A percentile compares a stretch with the other conserved stretches of the same genome.
Conservation (phyloP, 495 filamentous ascomycete genomes). For the Acidomyces sp. region DNA sequence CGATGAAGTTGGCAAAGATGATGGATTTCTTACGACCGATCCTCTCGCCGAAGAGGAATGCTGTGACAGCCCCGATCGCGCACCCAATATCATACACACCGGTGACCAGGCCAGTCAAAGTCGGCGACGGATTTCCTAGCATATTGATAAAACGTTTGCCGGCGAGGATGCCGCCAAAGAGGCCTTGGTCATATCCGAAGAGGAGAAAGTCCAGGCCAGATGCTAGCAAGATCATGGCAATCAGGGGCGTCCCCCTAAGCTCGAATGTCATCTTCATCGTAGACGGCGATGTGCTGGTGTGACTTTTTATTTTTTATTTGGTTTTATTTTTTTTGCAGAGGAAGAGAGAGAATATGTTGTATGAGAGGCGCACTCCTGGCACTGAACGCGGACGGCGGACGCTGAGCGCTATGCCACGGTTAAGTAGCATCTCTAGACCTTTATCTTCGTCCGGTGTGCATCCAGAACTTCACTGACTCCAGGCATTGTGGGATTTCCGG, state of each 20-base stretch:
- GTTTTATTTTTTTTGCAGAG: no score
- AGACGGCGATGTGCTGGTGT: no score
- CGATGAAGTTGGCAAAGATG: slow-evolving; percentile 18
- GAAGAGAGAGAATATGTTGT: no score
- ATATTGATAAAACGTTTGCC: slow-evolving; percentile 3
- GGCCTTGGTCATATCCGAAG: slow-evolving; percentile 17
- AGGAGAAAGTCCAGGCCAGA: slow-evolving; percentile 8
- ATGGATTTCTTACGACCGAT: slow-evolving; percentile 47
- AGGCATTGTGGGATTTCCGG: no score
- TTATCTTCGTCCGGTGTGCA: no score
- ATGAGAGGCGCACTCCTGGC: no score
- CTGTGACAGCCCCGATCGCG: slow-evolving; percentile 48
- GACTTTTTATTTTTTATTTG: no score
- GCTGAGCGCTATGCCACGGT: no score
- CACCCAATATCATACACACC: slow-evolving; percentile 55
- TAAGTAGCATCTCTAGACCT: no score
- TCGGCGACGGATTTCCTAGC: slow-evolving; percentile 15
- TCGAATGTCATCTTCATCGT: neutral
- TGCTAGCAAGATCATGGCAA: slow-evolving; percentile 2
- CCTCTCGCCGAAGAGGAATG: slow-evolving; percentile 44
- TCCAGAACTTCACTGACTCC: no score
- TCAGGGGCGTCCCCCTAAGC: slow-evolving; percentile 1
- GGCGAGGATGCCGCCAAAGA: slow-evolving; percentile 16
- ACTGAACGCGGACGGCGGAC: no score
- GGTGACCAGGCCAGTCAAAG: slow-evolving; percentile 42